Evolutionary conservation across 352 stramenopile genomes (phyloP).

Genomic region (Globisporangium lucens): DNA sequence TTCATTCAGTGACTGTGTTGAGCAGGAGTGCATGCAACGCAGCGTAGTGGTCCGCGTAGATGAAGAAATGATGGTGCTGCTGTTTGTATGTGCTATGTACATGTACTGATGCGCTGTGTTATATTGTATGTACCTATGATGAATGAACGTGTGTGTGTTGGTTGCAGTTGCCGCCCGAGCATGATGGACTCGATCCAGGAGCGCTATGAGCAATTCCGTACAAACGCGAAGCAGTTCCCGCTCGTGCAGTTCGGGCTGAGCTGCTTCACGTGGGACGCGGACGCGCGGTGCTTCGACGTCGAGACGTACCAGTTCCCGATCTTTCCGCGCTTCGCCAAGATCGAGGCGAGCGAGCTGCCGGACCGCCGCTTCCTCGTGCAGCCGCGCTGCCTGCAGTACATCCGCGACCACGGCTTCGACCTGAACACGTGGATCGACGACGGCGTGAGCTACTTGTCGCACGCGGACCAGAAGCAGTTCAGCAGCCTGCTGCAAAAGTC

Average conservation of each 20-base stretch:
- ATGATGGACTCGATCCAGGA: conserved; percentile 74
- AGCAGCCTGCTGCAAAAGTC: conserved; percentile 23
- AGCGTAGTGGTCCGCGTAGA: neutral
- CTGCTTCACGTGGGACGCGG: conserved; percentile 53
- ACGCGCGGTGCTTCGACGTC: conserved; percentile 42
- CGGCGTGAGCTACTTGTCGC: conserved; percentile 68
- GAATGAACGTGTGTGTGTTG: neutral
- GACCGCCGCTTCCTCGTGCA: conserved; percentile 68
- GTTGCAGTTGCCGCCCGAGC: conserved; percentile 38
- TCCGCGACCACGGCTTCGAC: conserved; percentile 75
- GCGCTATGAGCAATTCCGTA: conserved; percentile 55
- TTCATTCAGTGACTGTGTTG: neutral
- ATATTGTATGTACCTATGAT: neutral
- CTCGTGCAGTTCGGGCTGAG: conserved; percentile 78
- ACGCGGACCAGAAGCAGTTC: conserved; percentile 41
- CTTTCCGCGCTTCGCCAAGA: conserved; percentile 50
- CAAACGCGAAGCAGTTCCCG: conserved; percentile 56
- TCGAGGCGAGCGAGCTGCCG: conserved; percentile 23
- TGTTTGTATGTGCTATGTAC: neutral
- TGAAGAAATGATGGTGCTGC: neutral
- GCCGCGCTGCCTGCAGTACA: conserved; percentile 73
- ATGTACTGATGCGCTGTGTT: neutral
- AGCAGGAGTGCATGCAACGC: neutral
- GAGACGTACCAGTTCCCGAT: conserved; percentile 74
- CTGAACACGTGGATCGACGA: conserved; percentile 75